Base-by-base conservation (phyloP, 73 alveolate species). In the Loxodes magnus region DNA sequence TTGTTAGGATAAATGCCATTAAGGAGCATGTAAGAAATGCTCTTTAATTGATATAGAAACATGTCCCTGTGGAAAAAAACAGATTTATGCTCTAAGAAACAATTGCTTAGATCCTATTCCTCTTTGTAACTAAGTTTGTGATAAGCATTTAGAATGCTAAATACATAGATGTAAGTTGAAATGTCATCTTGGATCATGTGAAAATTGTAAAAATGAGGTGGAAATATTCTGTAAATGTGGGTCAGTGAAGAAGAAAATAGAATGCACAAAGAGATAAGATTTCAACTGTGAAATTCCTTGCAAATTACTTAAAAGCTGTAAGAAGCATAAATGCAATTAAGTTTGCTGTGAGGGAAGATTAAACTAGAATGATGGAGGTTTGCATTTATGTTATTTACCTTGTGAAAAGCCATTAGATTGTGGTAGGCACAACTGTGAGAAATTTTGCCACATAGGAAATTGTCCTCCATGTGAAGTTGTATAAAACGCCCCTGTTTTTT, bases 1-100 rank as follows among this genome's bases (percentile, higher is more conserved):
- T 2, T 87, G 97, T 56, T 39, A 67, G 38, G 79, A 79, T 3
- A 64, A 70, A 17, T 87, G 97, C 41, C 97, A 87, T 72, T 73
- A 64, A 3, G 97, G 94, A 0, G 49, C 39, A 25, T 87, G 97
- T 61, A 75, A 64, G 24, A 82, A 68, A 22, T 87, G 90, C 55
- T 55, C n/a, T n/a, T n/a, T n/a, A n/a, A n/a, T n/a, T n/a, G n/a
- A n/a, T n/a, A n/a, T n/a, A n/a, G n/a, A n/a, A n/a, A 26, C 25
- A 37, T 77, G 90, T 46, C 90, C 90, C 12, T 77, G 90, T 38
- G 84, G 84, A 10, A 69, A 57, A 28, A 29, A 34, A 1, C 51
- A 69, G 0, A 21, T 60, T 7, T 41, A 37, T 3, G 27, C 39
- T 9, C 25, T 31, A 30, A 55, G 77, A 60, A 69, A 35, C 0